Evolutionary conservation across 1,284 basidiomycete species (phyloP).

Genomic region (Apiotrichum sp.): DNA sequence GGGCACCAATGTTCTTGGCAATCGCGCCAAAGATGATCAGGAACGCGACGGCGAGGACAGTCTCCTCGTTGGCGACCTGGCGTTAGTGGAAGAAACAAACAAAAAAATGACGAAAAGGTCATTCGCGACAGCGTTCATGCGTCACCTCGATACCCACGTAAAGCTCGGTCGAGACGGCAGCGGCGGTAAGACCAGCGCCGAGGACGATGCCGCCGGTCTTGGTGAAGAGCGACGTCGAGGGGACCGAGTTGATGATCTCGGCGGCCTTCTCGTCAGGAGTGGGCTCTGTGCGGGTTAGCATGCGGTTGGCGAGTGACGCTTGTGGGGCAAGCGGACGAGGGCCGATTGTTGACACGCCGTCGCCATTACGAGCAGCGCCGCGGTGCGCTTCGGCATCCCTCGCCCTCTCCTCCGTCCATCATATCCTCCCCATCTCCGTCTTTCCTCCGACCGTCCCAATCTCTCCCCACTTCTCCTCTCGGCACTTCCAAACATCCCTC

Average conservation of each 20-base stretch:
- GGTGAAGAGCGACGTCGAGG: constrained; percentile 84
- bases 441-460: neutral
- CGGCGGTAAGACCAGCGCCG: constrained; percentile 80
- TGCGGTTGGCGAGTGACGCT: neutral
- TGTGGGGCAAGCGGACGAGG: neutral
- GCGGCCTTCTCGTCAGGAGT: constrained; percentile 83
- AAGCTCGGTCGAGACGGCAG: constrained; percentile 94
- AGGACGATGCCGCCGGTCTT: constrained; percentile 91
- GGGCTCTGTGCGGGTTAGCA: constrained; percentile 30
- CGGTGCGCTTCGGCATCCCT: neutral
- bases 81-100: neutral
- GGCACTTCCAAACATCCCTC: neutral
- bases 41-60: constrained; percentile 73
- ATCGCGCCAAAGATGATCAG: constrained; percentile 82
- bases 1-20: constrained; percentile 69
- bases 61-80: constrained; percentile 84
- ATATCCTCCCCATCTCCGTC: neutral
- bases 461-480: neutral
- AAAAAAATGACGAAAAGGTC: no score
- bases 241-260: constrained; percentile 85
- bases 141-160: constrained; percentile 54
- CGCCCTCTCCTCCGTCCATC: neutral
- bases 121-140: neutral
- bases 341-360: no score
- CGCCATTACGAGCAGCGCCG: no score